Evolutionary conservation across 2,329 filamentous ascomycete genomes (phyloP).

Genomic region (Colletotrichum simmondsii): DNA sequence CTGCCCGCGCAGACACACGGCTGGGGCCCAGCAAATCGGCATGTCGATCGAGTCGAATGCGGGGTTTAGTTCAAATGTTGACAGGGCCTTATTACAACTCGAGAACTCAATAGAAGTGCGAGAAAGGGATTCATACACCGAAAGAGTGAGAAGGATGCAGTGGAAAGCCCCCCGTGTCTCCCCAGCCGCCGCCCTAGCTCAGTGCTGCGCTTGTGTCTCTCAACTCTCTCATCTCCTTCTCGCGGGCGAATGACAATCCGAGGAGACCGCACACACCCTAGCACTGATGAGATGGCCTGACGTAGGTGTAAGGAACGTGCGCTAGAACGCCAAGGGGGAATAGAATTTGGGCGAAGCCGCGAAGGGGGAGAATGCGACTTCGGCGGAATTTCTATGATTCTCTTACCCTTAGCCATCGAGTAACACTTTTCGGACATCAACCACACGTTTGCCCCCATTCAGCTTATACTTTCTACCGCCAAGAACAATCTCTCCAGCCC

Average conservation of each 20-base stretch:
- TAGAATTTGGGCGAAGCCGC: not conserved
- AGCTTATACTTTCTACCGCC: not conserved
- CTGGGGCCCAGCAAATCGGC: constrained; percentile 19
- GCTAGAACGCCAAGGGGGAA: constrained; percentile 5
- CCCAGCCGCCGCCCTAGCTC: not conserved
- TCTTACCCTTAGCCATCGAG: constrained; percentile 35
- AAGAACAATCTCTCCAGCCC: not conserved
- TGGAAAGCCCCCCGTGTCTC: not conserved
- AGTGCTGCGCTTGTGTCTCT: not conserved
- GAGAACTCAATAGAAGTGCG: constrained; percentile 6
- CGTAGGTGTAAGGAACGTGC: constrained; percentile 25
- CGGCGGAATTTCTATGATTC: constrained; percentile 1
- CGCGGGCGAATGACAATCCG: constrained; percentile 18
- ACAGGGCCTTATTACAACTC: constrained; percentile 33
- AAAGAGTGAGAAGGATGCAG: not conserved
- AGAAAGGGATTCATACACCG: not conserved
- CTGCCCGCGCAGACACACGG: constrained; percentile 4
- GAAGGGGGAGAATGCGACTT: not conserved
- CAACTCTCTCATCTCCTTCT: not conserved
- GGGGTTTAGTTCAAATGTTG: constrained; percentile 26
- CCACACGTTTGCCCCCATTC: not conserved
- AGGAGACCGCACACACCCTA: constrained; percentile 6
- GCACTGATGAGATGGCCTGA: constrained; percentile 10
- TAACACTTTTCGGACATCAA: constrained; percentile 13
- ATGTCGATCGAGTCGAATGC: constrained; percentile 27